Evolutionary conservation across 164 flowering plant species (phyloP), one percentile per base, ranked within the genome.

Genomic region (Aristolochia fimbriata): DNA sequence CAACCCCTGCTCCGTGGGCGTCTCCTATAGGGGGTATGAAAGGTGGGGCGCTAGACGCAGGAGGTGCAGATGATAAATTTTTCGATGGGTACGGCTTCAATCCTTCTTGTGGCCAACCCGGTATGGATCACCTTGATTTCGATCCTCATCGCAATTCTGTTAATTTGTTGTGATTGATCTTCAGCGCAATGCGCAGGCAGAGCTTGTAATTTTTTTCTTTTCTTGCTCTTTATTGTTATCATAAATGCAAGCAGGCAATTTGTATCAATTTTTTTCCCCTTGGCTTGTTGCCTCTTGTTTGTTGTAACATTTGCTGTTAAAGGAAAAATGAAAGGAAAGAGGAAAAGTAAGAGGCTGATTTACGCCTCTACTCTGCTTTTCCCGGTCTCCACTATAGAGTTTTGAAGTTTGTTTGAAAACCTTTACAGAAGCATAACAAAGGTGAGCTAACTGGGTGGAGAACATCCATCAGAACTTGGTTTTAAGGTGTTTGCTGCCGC

Each of bases 1-100:
- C 80, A 1, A 76, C 75, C 25, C 84, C 87, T 2, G 78, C 72
- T 24, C 80, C 87, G 0, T 86, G 98, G 96, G 77, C 70, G 27
- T 75, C 85, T 0, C 81, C 82, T 3, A 61, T 77, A 76, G 86
- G 77, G 31, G 77, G 74, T 20, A 65, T 77, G 54, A 80, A 77
- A 68, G 82, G 83, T 58, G 68, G 71, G 27, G 13, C 15, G 10
- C 14, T 27, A 52, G 87, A 83, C 2, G 62, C 66, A 4, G 73
- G 74, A 65, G 69, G 50, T 53, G 17, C 78, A 0, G 85, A 81
- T 4, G 86, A 87, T 2, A 80, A 73, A 51, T 51, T 67, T 59
- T 78, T 81, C 57, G 97, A 85, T 61, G 75, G 76, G 60, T 83
- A 79, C 58, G 88, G 81, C 3, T 76, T 68, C 54, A 73, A 72